Evolutionary conservation across 2,329 filamentous ascomycete genomes (phyloP).

Genomic region (Acephala macrosclerotiorum): DNA sequence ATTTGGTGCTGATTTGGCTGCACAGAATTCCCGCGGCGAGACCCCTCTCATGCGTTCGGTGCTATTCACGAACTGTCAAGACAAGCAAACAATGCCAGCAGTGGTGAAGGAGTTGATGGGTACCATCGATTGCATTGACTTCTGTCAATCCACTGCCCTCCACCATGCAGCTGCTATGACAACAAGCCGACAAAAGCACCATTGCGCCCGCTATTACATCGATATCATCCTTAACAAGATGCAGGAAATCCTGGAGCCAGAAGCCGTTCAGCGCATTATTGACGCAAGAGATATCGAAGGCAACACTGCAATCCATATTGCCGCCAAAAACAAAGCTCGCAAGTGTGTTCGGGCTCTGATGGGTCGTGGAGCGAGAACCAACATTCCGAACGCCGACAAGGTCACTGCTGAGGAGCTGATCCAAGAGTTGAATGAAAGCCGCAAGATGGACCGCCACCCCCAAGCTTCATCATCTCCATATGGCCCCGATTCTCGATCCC

Average conservation of each 20-base stretch:
- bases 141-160: conserved; percentile 85
- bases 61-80: conserved; percentile 95
- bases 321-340: conserved; percentile 82
- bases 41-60: conserved; percentile 95
- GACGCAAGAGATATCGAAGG: conserved; percentile 86
- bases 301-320: conserved; percentile 82
- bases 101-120: conserved; percentile 84
- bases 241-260: conserved; percentile 76
- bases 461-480: conserved; percentile 78
- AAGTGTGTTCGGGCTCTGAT: conserved; percentile 86
- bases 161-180: conserved; percentile 94
- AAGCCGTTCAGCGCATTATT: conserved; percentile 79
- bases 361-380: conserved; percentile 80
- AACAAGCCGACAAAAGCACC: conserved; percentile 81
- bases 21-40: conserved; percentile 77
- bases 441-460: conserved; percentile 56
- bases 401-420: conserved; percentile 87
- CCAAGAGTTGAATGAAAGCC: conserved; percentile 73
- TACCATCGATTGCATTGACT: conserved; percentile 82
- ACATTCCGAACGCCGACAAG: conserved; percentile 83
- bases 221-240: conserved; percentile 91
- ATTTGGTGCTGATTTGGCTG: conserved; percentile 77
- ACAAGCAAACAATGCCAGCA: conserved; percentile 87
- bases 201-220: conserved; percentile 90
- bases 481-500: conserved; percentile 62